A percentile compares a stretch with the other conserved stretches of the same genome.
Evolutionary conservation across 345 rosid species (phyloP).

Genomic region (Tarenaya hassleriana): DNA sequence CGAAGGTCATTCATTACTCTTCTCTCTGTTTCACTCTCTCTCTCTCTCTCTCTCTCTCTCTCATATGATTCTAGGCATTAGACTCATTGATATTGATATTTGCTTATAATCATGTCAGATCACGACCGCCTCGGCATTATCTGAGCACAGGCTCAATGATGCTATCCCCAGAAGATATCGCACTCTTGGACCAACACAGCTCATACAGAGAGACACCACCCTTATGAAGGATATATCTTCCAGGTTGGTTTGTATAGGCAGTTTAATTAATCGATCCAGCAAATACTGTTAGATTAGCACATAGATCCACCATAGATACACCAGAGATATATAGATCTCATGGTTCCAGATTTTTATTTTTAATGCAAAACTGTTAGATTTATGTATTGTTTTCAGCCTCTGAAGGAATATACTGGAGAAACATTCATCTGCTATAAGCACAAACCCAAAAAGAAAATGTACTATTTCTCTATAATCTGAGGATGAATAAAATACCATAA

Average conservation of each 20-base stretch:
- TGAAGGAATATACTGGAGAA: not conserved
- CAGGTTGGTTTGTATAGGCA: slow-evolving; percentile 19
- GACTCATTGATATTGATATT: slow-evolving; percentile 1
- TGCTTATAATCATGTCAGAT: slow-evolving; percentile 35
- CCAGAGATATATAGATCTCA: not conserved
- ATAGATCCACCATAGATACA: not conserved
- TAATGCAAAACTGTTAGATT: not conserved
- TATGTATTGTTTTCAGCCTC: not conserved
- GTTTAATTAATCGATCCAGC: slow-evolving; percentile 5
- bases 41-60: no score
- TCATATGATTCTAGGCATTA: no score
- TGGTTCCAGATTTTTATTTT: not conserved
- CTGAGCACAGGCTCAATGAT: slow-evolving; percentile 47
- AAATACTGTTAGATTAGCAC: slow-evolving; percentile 16
- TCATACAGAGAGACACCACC: slow-evolving; percentile 25
- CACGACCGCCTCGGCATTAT: slow-evolving; percentile 56
- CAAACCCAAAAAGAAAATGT: not conserved
- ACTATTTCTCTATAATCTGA: not conserved
- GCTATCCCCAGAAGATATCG: slow-evolving; percentile 63
- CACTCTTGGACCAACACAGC: slow-evolving; percentile 43
- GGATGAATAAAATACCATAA: not conserved
- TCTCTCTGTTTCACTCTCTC: not conserved
- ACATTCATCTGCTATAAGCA: not conserved
- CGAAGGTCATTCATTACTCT: slow-evolving; percentile 46
- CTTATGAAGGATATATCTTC: not conserved